These are phyloP conservation scores for Lepidium campestre DNA, from an alignment of 441 rosid genomes.

Conservation along the genomic window DNA sequence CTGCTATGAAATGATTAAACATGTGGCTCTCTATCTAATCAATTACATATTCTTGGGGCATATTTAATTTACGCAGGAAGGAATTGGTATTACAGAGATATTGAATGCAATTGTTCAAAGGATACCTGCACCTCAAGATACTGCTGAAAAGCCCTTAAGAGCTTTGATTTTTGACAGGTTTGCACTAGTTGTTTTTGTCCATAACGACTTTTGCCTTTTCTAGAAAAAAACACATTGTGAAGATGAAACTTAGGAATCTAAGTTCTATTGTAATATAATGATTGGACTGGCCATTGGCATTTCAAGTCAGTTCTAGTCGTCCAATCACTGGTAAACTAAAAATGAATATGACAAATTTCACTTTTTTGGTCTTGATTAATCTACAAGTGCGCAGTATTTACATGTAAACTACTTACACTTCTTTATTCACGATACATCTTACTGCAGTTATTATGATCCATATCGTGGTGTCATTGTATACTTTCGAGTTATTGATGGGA, in stretches of 20 bases:
- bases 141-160: slow-evolving; percentile 58
- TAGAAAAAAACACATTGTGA: neutral
- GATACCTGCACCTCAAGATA: slow-evolving; percentile 73
- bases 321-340: neutral
- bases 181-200: slow-evolving; percentile 13
- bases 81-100: slow-evolving; percentile 85
- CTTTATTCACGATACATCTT: slow-evolving; percentile 4
- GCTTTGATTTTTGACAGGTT: slow-evolving; percentile 96
- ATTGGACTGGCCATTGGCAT: neutral
- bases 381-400: neutral
- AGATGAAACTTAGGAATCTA: neutral
- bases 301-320: neutral
- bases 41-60: neutral
- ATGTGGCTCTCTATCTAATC: slow-evolving; percentile 3
- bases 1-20: neutral
- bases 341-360: neutral
- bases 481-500: slow-evolving; percentile 93
- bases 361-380: neutral
- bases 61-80: slow-evolving; percentile 50
- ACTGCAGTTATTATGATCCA: slow-evolving; percentile 88
- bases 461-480: slow-evolving; percentile 97
- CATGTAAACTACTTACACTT: neutral
- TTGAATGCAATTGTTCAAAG: slow-evolving; percentile 73
- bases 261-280: neutral
- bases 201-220: neutral